Evolutionary conservation across 495 filamentous ascomycete species (phyloP).

Genomic region (Aspergillus funiculosus): DNA sequence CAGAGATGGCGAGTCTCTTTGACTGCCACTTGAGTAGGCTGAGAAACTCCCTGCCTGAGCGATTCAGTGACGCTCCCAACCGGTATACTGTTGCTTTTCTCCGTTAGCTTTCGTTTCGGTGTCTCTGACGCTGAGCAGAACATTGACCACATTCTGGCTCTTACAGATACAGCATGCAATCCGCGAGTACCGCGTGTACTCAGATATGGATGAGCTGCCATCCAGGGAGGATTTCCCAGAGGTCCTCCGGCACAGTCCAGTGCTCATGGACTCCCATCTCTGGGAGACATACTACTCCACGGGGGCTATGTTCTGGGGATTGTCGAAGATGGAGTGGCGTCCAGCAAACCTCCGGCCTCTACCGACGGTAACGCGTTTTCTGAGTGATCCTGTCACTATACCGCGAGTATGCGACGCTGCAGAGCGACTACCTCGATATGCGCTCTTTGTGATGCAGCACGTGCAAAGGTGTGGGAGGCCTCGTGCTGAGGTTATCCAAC

Average conservation of each 20-base stretch:
- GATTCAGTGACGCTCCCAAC: neutral
- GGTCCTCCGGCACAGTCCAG: neutral
- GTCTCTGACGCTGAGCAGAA: neutral
- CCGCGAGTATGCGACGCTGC: neutral
- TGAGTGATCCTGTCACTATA: neutral
- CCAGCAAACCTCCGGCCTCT: neutral
- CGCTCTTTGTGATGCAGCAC: neutral
- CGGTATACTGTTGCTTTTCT: too few species aligned
- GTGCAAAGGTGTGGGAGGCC: neutral
- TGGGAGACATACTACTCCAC: neutral
- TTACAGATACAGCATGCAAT: neutral
- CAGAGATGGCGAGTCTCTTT: neutral
- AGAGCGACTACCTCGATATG: neutral
- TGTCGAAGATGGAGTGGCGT: neutral
- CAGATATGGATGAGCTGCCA: neutral
- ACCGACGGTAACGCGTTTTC: neutral
- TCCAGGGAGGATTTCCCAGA: neutral
- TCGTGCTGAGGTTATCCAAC: neutral
- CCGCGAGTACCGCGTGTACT: neutral
- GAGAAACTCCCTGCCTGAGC: neutral
- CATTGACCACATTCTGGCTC: slow-evolving; percentile 1
- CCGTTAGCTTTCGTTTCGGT: too few species aligned
- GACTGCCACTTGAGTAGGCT: neutral
- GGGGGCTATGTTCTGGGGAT: neutral
- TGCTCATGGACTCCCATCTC: neutral